Percentiles rank a stretch among this genome's conserved stretches.
Conservation (phyloP, 345 rosid species). For the Syzygium aromaticum region DNA sequence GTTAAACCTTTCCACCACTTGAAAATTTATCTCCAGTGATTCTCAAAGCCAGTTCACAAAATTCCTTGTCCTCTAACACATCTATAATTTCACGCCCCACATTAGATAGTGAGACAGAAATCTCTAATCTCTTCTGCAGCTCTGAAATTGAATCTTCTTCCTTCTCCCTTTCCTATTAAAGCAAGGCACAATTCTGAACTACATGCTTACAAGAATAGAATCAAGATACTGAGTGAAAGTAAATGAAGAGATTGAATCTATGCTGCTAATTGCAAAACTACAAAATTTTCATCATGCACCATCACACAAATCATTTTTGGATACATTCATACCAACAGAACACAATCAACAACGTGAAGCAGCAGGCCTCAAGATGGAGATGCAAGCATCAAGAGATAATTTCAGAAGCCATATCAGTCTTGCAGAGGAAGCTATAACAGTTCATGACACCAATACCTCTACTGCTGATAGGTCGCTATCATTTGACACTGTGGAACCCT, state of each 20-base stretch:
- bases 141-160: conserved; percentile 43
- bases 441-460: conserved; percentile 27
- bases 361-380: neutral
- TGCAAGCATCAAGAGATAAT: neutral
- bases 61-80: conserved; percentile 68
- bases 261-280: neutral
- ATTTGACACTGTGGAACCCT: conserved; percentile 17
- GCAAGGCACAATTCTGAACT: neutral
- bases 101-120: conserved; percentile 37
- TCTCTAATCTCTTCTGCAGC: conserved; percentile 51
- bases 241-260: neutral
- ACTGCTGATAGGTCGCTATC: conserved; percentile 20
- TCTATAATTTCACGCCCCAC: conserved; percentile 38
- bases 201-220: neutral
- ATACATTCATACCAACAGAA: neutral
- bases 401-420: neutral
- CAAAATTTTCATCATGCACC: neutral
- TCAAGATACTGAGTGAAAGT: neutral
- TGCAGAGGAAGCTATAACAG: neutral
- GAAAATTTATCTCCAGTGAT: conserved; percentile 34
- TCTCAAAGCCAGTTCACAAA: conserved; percentile 56
- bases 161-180: conserved; percentile 44
- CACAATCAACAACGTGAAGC: neutral
- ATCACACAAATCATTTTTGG: neutral
- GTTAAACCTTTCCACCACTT: conserved; percentile 32